phyloP scores from a whole-genome alignment of 352 stramenopile species.

The Pythium dissotocum region DNA sequence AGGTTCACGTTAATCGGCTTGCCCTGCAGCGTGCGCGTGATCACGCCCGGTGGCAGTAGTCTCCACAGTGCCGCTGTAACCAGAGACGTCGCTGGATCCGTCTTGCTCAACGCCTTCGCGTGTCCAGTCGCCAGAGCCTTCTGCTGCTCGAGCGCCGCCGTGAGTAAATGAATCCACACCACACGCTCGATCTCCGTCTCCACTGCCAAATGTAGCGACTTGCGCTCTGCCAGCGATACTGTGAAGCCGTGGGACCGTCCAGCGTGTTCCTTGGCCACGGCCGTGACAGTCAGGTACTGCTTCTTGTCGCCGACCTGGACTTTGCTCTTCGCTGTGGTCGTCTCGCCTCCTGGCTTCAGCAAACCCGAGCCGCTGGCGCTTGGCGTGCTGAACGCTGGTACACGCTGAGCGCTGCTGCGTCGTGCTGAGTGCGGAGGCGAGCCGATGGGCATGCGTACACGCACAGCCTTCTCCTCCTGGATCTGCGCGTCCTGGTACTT shows the following conservation, averaged over 20 bases:
- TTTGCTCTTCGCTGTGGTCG: neutral
- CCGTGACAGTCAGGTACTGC: constrained; percentile 55
- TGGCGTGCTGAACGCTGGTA: constrained; percentile 15
- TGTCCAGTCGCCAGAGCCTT: constrained; percentile 40
- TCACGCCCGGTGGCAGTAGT: constrained; percentile 32
- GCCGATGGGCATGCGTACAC: constrained; percentile 27
- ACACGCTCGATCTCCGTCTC: constrained; percentile 77
- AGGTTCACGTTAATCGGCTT: constrained; percentile 64
- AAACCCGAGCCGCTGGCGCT: neutral
- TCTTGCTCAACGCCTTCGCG: constrained; percentile 4
- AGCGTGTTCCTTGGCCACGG: constrained; percentile 56
- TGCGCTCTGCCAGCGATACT: constrained; percentile 49
- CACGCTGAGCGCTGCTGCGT: constrained; percentile 28
- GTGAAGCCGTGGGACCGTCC: constrained; percentile 59
- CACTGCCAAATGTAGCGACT: constrained; percentile 55
- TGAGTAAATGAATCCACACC: constrained; percentile 73
- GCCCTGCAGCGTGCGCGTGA: constrained; percentile 50
- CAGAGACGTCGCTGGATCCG: constrained; percentile 16
- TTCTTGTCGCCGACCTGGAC: constrained; percentile 37
- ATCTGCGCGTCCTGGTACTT: constrained; percentile 50
- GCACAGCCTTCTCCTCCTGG: constrained; percentile 35
- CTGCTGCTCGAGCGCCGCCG: constrained; percentile 61
- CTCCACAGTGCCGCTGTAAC: constrained; percentile 30
- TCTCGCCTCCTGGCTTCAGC: neutral
- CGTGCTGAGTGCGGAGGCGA: constrained; percentile 30